These are phyloP conservation scores for Fibroporia radiculosa DNA, from an alignment of 768 basidiomycete genomes.

Conservation along the genomic window DNA sequence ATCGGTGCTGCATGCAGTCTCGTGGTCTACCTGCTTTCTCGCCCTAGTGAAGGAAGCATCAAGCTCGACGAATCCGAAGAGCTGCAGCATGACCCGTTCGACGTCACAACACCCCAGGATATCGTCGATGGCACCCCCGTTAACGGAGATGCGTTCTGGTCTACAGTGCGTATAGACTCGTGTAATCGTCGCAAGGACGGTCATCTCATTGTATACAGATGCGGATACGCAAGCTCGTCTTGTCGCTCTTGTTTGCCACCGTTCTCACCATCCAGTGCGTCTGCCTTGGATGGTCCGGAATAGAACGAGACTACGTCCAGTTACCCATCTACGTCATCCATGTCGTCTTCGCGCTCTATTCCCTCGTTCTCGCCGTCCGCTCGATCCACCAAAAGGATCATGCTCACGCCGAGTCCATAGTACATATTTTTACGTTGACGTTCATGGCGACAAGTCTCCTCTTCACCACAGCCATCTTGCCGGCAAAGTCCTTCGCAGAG, in stretches of 20 bases:
- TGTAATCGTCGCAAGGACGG: too few relatives aligned
- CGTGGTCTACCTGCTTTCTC: conserved; percentile 31
- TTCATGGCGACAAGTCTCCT: conserved; percentile 39
- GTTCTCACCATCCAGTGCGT: conserved; percentile 45
- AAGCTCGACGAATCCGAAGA: conserved; percentile 27
- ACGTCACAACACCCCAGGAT: conserved; percentile 69
- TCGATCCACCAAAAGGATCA: conserved; percentile 42
- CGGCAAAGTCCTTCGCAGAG: conserved; percentile 32
- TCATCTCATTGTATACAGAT: conserved; percentile 34
- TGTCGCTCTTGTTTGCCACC: conserved; percentile 37
- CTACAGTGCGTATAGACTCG: conserved; percentile 32
- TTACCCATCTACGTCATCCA: conserved; percentile 38
- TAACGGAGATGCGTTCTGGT: conserved; percentile 53
- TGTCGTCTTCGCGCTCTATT: conserved; percentile 50
- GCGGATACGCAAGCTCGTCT: conserved; percentile 47
- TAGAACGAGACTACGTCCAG: conserved; percentile 19
- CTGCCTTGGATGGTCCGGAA: conserved; percentile 47
- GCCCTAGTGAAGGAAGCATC: conserved; percentile 42
- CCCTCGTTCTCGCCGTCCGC: conserved; percentile 40
- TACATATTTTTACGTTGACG: conserved; percentile 56
- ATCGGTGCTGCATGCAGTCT: conserved; percentile 38
- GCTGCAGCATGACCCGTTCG: conserved; percentile 47
- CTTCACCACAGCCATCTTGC: conserved; percentile 47
- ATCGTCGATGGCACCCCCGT: conserved; percentile 59
- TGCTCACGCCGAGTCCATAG: conserved; percentile 28